phyloP scores from a whole-genome alignment of 345 rosid species.

The Gossypium australe region DNA sequence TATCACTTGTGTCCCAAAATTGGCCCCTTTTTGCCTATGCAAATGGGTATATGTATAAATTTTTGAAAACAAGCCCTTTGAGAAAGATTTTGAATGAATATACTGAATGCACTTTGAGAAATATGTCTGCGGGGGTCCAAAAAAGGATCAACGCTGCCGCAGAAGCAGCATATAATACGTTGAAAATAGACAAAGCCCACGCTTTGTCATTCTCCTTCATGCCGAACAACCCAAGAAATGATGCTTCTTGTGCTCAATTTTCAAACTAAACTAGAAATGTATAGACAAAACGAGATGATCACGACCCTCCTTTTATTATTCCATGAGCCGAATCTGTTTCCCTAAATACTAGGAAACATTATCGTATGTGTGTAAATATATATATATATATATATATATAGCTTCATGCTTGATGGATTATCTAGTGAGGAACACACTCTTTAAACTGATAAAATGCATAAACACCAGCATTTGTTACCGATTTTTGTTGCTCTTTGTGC shows the following conservation, averaged over 20 bases:
- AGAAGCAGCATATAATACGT: constrained; percentile 3
- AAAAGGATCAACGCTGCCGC: constrained; percentile 1
- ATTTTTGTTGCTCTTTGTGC: background rate
- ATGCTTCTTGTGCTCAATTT: constrained; percentile 13
- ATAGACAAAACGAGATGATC: constrained; percentile 3
- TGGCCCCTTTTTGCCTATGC: background rate
- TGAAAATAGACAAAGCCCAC: constrained; percentile 20
- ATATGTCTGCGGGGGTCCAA: background rate
- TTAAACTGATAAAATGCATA: background rate
- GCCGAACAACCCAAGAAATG: constrained; percentile 20
- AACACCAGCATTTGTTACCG: background rate
- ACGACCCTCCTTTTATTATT: background rate
- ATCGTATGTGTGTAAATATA: background rate
- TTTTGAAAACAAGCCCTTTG: background rate
- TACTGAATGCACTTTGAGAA: background rate
- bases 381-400: constrained; percentile 8
- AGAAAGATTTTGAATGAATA: background rate
- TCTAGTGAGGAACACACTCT: background rate
- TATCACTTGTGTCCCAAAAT: too few relatives aligned
- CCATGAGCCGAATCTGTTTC: background rate
- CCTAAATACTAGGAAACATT: constrained; percentile 17
- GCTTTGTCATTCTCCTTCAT: constrained; percentile 6
- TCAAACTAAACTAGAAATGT: background rate
- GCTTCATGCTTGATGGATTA: background rate
- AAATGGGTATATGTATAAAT: background rate